Conservation (phyloP, 139 green algal genomes). For the Zygnema circumcarinatum region DNA sequence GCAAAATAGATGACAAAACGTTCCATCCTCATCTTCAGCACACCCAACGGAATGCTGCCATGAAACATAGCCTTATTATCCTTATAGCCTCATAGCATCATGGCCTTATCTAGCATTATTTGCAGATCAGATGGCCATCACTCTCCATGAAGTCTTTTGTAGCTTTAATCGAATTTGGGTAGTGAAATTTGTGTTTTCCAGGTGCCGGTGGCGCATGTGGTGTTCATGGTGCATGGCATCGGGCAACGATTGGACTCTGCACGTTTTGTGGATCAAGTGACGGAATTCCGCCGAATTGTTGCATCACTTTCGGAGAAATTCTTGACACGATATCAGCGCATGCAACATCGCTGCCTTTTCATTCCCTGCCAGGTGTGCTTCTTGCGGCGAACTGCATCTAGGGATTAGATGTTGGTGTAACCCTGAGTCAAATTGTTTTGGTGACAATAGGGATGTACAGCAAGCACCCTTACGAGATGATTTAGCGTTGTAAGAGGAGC, state of each 20-base stretch:
- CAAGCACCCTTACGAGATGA: too few relatives aligned
- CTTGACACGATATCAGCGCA: conserved; percentile 46
- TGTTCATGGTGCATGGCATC: conserved; percentile 82
- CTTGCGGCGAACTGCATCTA: not conserved
- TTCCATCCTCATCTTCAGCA: too few relatives aligned
- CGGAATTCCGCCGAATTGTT: conserved; percentile 17
- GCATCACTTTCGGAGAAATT: conserved; percentile 19
- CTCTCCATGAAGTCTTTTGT: too few relatives aligned
- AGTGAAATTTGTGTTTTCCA: conserved; percentile 22
- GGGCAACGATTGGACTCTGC: conserved; percentile 71
- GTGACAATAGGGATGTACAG: not conserved
- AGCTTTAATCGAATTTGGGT: too few relatives aligned
- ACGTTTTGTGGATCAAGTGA: conserved; percentile 72
- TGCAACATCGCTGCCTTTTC: conserved; percentile 54
- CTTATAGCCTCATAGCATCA: too few relatives aligned
- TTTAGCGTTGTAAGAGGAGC: too few relatives aligned
- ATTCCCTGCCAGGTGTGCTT: conserved; percentile 57
- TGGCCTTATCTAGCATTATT: too few relatives aligned
- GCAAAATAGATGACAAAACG: too few relatives aligned
- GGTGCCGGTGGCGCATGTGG: conserved; percentile 62
- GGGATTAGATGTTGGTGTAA: not conserved
- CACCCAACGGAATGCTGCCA: too few relatives aligned
- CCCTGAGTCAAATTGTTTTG: not conserved
- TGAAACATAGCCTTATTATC: too few relatives aligned
- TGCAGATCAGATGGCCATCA: too few relatives aligned